Evolutionary conservation across 2,329 filamentous ascomycete genomes (phyloP).

Genomic region (Sordariomycetes sp.): DNA sequence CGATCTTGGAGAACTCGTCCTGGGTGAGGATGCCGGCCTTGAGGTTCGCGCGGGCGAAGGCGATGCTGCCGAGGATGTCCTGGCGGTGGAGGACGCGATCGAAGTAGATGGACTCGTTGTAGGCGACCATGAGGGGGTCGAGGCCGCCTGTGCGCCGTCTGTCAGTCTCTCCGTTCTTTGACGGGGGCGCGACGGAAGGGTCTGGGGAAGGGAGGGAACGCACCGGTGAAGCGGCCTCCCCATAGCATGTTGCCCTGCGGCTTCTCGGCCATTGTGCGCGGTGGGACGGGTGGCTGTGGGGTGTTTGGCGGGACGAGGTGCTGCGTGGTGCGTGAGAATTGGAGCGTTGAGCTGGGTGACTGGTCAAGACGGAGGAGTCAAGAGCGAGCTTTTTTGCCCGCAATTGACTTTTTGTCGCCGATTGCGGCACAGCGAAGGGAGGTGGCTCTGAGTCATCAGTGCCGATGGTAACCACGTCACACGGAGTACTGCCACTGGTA

Average conservation of each 20-base stretch:
- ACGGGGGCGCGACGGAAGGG: not conserved
- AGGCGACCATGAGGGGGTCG: constrained; percentile 75
- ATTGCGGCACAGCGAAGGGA: not conserved
- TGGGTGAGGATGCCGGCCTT: constrained; percentile 61
- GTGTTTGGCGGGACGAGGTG: not conserved
- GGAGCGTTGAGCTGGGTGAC: not conserved
- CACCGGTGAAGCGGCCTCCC: constrained; percentile 39
- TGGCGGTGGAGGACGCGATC: constrained; percentile 68
- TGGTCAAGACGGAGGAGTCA: not conserved
- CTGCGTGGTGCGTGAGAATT: not conserved
- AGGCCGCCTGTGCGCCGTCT: constrained; percentile 47
- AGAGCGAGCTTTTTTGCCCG: not conserved
- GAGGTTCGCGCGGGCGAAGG: constrained; percentile 68
- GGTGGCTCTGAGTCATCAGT: not conserved
- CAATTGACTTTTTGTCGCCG: not conserved
- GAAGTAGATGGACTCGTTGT: constrained; percentile 71
- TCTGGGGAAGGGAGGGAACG: constrained; percentile 1
- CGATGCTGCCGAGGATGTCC: constrained; percentile 69
- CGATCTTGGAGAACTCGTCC: constrained; percentile 62
- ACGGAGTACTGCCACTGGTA: too few species aligned
- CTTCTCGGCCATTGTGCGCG: constrained; percentile 14
- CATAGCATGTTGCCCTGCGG: constrained; percentile 19
- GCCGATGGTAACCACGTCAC: not conserved
- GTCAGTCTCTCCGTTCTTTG: not conserved
- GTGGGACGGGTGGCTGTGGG: not conserved